phyloP scores from a whole-genome alignment of 768 basidiomycete species.

The Lentinus brumalis region DNA sequence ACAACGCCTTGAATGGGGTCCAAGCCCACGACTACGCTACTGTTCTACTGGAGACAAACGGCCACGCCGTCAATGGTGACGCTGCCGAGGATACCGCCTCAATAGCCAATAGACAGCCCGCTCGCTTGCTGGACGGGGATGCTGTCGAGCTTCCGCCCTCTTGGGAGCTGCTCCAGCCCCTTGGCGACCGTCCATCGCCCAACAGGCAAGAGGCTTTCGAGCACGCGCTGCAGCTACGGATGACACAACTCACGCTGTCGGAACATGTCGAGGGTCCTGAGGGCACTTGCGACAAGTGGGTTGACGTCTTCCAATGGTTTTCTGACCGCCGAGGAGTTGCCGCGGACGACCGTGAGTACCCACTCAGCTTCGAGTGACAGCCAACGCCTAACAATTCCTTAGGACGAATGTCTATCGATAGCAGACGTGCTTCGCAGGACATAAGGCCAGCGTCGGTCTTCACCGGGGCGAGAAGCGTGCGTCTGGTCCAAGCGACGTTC shows the following conservation, averaged over 20 bases:
- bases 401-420: constrained; percentile 34
- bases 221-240: constrained; percentile 78
- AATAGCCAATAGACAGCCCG: neutral
- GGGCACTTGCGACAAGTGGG: constrained; percentile 75
- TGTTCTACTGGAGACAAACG: neutral
- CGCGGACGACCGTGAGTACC: constrained; percentile 35
- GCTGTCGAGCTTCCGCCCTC: constrained; percentile 14
- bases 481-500: neutral
- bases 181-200: constrained; percentile 50
- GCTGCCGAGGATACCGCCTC: neutral
- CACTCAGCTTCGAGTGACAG: neutral
- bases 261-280: constrained; percentile 88
- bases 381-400: neutral
- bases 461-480: constrained; percentile 15
- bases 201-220: constrained; percentile 68
- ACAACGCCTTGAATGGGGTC: constrained; percentile 4
- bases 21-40: constrained; percentile 11
- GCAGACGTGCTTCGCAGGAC: constrained; percentile 30
- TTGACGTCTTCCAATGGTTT: constrained; percentile 87
- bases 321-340: constrained; percentile 56
- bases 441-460: constrained; percentile 32
- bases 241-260: constrained; percentile 79
- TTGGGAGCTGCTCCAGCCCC: constrained; percentile 44
- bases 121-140: constrained; percentile 3
- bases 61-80: neutral